Conservation (phyloP, 257 asterid genomes). For the Nicotiana obtusifolia region DNA sequence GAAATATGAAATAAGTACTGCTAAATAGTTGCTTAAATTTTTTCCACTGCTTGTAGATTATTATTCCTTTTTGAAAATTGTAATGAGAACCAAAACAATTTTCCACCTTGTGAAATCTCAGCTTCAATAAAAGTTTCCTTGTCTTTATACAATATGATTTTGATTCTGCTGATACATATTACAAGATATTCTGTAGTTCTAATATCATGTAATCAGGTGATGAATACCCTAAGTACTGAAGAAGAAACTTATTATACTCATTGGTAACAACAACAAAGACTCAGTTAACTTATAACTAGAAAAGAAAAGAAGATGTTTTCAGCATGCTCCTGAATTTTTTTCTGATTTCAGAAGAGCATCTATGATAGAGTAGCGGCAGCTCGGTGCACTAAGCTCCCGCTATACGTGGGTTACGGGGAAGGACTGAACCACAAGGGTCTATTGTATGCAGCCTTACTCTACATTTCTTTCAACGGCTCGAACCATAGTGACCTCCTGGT, state of each 20-base stretch:
- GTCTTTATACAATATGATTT: not conserved
- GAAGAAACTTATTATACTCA: not conserved
- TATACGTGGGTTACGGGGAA: too few species aligned
- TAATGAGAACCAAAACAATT: constrained; percentile 29
- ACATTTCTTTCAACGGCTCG: too few species aligned
- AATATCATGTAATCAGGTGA: not conserved
- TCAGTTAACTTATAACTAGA: not conserved
- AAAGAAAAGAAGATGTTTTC: not conserved
- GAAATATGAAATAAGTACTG: constrained; percentile 10
- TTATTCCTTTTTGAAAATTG: constrained; percentile 31
- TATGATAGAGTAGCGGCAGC: not conserved
- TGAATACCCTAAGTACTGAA: not conserved
- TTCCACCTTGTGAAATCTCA: constrained; percentile 20
- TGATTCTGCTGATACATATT: not conserved
- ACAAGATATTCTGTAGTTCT: not conserved
- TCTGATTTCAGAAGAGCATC: constrained; percentile 4
- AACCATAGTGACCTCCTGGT: too few species aligned
- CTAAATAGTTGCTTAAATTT: not conserved
- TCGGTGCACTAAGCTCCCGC: too few species aligned
- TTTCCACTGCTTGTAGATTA: constrained; percentile 33
- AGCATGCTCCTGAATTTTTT: not conserved
- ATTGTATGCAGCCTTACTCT: too few species aligned
- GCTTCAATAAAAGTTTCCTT: not conserved
- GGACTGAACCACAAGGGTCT: too few species aligned
- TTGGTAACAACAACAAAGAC: not conserved